Percentiles rank a stretch among this genome's conserved stretches.
Conservation (phyloP, 306 rosid genomes). For the Dalbergia oliveri region DNA sequence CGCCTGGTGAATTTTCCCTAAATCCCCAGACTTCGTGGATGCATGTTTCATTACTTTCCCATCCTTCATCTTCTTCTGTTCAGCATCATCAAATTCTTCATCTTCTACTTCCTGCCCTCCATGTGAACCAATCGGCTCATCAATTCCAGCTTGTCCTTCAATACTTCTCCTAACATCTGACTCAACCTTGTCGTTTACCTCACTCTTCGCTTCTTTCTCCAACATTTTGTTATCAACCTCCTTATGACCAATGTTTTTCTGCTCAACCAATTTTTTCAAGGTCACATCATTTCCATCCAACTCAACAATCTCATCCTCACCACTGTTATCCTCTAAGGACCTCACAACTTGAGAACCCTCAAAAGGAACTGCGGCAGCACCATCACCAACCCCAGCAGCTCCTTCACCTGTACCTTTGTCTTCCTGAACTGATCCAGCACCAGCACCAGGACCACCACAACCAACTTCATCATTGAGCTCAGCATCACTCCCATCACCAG, state of each 20-base stretch:
- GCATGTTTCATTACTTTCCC: constrained; percentile 46
- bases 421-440: constrained; percentile 37
- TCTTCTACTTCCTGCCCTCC: constrained; percentile 58
- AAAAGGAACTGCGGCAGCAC: constrained; percentile 29
- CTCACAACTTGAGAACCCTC: constrained; percentile 50
- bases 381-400: constrained; percentile 23
- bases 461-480: constrained; percentile 48
- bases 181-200: constrained; percentile 33
- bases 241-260: constrained; percentile 45
- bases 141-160: constrained; percentile 49
- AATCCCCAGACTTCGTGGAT: constrained; percentile 46
- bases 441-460: constrained; percentile 16
- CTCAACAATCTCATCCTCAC: constrained; percentile 32
- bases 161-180: constrained; percentile 40
- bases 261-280: constrained; percentile 48
- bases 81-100: constrained; percentile 52
- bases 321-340: constrained; percentile 44
- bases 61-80: constrained; percentile 35
- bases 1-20: constrained; percentile 45
- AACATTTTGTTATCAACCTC: constrained; percentile 4
- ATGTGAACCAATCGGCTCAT: constrained; percentile 51
- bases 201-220: constrained; percentile 38
- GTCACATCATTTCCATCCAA: constrained; percentile 42
- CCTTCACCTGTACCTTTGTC: constrained; percentile 43
- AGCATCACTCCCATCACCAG: constrained; percentile 43